Evolutionary conservation across 345 rosid species (phyloP).

Genomic region (Syzygium grande): DNA sequence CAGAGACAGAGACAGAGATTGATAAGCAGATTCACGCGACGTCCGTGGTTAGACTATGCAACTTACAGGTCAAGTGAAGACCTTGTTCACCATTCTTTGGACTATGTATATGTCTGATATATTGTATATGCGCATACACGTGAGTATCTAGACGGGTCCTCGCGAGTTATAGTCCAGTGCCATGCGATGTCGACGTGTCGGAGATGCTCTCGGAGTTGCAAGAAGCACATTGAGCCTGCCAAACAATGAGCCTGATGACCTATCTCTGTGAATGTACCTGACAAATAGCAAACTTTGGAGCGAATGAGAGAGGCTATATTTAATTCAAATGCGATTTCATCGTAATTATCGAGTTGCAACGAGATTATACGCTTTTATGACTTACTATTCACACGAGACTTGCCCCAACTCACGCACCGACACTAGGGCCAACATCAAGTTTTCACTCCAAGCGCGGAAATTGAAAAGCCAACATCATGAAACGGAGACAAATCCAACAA

Average conservation of each 20-base stretch:
- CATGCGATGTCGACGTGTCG: neutral
- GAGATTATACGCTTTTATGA: neutral
- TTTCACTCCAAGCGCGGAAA: neutral
- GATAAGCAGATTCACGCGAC: neutral
- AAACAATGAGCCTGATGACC: neutral
- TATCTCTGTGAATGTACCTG: neutral
- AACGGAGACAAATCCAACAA: no score
- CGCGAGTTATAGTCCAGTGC: neutral
- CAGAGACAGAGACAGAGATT: neutral
- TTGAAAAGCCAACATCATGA: neutral
- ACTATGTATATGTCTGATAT: neutral
- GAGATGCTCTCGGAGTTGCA: neutral
- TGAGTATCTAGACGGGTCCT: neutral
- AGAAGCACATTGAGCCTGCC: neutral
- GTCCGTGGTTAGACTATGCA: neutral
- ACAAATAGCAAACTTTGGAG: neutral
- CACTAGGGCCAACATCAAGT: neutral
- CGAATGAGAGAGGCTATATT: neutral
- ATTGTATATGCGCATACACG: neutral
- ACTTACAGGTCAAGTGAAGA: neutral
- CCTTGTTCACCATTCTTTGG: neutral
- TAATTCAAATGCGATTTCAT: neutral
- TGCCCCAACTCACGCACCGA: fast-evolving
- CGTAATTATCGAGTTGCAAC: neutral
- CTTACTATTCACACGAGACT: neutral